Evolutionary conservation across 768 basidiomycete genomes (phyloP).

Genomic region (Calocera viscosa): DNA sequence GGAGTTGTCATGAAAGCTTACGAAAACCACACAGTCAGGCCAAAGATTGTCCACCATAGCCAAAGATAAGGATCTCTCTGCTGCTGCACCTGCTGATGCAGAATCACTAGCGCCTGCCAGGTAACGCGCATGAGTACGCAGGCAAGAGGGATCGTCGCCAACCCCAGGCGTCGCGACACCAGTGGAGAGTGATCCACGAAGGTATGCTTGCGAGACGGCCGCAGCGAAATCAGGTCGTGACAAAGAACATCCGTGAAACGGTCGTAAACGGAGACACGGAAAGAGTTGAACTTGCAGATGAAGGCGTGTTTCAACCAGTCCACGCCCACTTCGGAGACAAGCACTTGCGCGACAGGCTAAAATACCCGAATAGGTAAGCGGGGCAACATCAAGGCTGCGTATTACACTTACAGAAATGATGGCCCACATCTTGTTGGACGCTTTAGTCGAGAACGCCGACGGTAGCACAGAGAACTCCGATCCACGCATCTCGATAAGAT

Average conservation of each 20-base stretch:
- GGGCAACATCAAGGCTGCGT: not conserved
- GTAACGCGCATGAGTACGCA: constrained; percentile 43
- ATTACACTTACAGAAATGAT: constrained; percentile 66
- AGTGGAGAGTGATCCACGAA: constrained; percentile 94
- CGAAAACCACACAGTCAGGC: constrained; percentile 73
- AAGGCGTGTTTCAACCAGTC: constrained; percentile 99
- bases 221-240: constrained; percentile 63
- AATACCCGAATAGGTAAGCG: constrained; percentile 5
- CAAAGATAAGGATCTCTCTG: constrained; percentile 12
- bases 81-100: constrained; percentile 6
- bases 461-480: constrained; percentile 67
- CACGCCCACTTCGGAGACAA: constrained; percentile 83
- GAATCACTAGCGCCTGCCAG: constrained; percentile 30
- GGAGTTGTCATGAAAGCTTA: constrained; percentile 27
- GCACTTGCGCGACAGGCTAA: constrained; percentile 83
- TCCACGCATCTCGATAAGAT: constrained; percentile 85
- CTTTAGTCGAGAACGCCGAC: constrained; percentile 66
- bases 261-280: constrained; percentile 87
- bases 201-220: constrained; percentile 43
- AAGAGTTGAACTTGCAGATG: constrained; percentile 99
- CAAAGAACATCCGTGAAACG: constrained; percentile 92
- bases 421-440: constrained; percentile 71
- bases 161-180: constrained; percentile 85
- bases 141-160: constrained; percentile 82
- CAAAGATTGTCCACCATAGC: constrained; percentile 46